Evolutionary conservation across 2,329 filamentous ascomycete genomes (phyloP).

Genomic region (Lasiodiplodia citricola): DNA sequence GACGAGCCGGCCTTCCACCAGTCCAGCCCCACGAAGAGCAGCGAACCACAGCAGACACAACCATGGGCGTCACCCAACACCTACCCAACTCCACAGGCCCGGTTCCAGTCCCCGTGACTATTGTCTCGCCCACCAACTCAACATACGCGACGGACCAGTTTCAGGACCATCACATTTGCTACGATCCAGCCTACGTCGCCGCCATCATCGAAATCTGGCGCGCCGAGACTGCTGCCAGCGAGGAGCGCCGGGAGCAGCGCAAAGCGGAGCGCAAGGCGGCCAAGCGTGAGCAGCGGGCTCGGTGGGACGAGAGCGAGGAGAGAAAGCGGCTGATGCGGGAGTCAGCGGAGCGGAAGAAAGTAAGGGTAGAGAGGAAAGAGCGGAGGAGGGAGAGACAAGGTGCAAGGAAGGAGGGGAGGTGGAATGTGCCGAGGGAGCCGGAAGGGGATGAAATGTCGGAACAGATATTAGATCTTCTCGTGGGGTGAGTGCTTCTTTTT

Average conservation of each 20-base stretch:
- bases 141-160: too few species aligned
- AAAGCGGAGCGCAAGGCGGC: neutral
- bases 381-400: neutral
- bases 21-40: too few species aligned
- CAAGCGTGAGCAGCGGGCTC: neutral
- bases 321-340: neutral
- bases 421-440: too few species aligned
- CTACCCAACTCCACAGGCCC: neutral
- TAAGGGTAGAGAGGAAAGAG: neutral
- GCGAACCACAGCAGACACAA: neutral
- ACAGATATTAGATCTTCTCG: neutral
- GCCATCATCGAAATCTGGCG: neutral
- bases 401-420: neutral
- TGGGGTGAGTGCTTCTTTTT: neutral
- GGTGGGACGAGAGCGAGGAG: neutral
- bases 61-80: neutral
- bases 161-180: neutral
- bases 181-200: neutral
- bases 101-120: neutral
- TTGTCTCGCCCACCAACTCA: neutral
- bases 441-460: neutral
- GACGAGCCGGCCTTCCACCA: neutral
- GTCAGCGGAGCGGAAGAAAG: neutral
- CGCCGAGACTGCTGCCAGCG: neutral
- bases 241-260: neutral